Evolutionary conservation across 2,329 filamentous ascomycete genomes (phyloP), one percentile per base, ranked within the genome.

Genomic region (Chaetomium sp.): DNA sequence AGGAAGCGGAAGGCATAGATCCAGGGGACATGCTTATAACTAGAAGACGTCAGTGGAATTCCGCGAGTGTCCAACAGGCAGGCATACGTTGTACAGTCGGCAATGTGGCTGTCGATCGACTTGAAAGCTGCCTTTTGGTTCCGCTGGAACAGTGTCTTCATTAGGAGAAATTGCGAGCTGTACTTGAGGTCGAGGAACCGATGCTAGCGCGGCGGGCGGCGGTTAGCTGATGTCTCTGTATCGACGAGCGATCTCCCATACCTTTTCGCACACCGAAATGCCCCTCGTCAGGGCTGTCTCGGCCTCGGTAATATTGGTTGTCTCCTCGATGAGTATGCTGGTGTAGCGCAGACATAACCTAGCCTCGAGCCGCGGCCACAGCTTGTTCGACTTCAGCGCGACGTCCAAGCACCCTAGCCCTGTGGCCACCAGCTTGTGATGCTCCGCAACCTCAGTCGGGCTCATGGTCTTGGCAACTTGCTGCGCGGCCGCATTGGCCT

Each of bases 1-100:
- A 93, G 77, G 54, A 94, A 87, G 8, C 90, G 87, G 71, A 93
- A 90, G 0, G 88, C 89, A 73, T 93, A 94, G 19, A 89, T 82
- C 91, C 91, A 94, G 57, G 87, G 84, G 9, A 83, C 79, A 70
- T 90, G 88, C 72, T 88, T 86, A 71, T 87, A 88, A 42, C 81
- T 86, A 65, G 13, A 10, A 64, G 19, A 16, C 10, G 65, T 75
- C 64, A 75, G 70, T 19, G 57, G 13, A 23, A 70, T 38, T 47
- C 47, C 10, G 53, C 21, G 25, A 23, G 49, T 9, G 27, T 3
- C 21, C 2, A 25, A 2, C 2, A 12, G 45, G 29, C 1, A 76
- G 16, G 5, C 85, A 72, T 78, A 89, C 79, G 87, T 84, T 74
- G 89, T 85, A 33, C 87, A 87, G 71, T 92, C 88, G 0, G 82